These are phyloP conservation scores for Iberis pinnata DNA, from an alignment of 345 rosid species.

Conservation along the genomic window DNA sequence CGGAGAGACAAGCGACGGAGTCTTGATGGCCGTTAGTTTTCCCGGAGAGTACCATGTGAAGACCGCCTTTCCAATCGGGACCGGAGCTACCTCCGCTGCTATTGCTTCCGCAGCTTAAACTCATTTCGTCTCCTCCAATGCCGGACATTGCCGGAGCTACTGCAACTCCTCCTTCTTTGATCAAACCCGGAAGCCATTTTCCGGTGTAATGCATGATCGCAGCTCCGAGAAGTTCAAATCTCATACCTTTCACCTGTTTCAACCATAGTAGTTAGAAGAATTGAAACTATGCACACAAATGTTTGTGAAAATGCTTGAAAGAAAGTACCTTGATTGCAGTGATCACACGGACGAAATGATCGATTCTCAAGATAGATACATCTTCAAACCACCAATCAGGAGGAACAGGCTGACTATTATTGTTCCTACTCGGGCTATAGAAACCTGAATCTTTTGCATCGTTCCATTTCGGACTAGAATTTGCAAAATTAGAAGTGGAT, in stretches of 20 bases:
- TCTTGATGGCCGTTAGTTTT: slow-evolving; percentile 46
- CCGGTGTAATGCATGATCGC: slow-evolving; percentile 73
- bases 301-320: not conserved
- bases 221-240: slow-evolving; percentile 81
- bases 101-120: slow-evolving; percentile 46
- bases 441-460: slow-evolving; percentile 51
- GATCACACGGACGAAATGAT: slow-evolving; percentile 85
- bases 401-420: slow-evolving; percentile 64
- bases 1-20: slow-evolving; percentile 21
- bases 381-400: slow-evolving; percentile 99
- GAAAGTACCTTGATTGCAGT: slow-evolving; percentile 71
- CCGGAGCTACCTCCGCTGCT: slow-evolving; percentile 42
- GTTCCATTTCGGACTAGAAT: slow-evolving; percentile 76
- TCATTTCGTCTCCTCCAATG: slow-evolving; percentile 49
- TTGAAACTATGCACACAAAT: not conserved
- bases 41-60: slow-evolving; percentile 71
- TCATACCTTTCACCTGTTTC: slow-evolving; percentile 71
- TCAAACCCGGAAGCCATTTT: slow-evolving; percentile 83
- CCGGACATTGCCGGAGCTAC: slow-evolving; percentile 22
- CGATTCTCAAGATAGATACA: slow-evolving; percentile 83
- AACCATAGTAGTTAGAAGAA: not conserved
- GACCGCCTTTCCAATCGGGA: slow-evolving; percentile 78
- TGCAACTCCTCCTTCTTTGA: slow-evolving; percentile 42
- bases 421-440: slow-evolving; percentile 62
- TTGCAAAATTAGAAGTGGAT: slow-evolving; percentile 3